These are phyloP conservation scores for Purpureocillium lavendulum DNA, from an alignment of 2,329 filamentous ascomycete species.

Conservation along the genomic window DNA sequence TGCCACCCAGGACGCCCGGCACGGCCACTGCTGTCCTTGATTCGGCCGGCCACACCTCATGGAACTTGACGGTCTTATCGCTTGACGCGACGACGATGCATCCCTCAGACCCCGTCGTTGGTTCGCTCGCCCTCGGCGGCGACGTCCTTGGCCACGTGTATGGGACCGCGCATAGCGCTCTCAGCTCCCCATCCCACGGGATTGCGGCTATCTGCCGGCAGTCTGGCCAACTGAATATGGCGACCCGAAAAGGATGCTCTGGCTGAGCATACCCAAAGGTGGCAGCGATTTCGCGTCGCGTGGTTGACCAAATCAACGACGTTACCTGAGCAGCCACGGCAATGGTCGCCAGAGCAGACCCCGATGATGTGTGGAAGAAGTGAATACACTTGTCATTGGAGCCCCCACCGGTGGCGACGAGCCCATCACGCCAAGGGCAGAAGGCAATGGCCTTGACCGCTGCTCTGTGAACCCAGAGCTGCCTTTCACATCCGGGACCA, in stretches of 20 bases:
- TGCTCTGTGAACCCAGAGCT: slow-evolving; percentile 71
- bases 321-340: slow-evolving; percentile 91
- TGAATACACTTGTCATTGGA: slow-evolving; percentile 93
- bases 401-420: slow-evolving; percentile 86
- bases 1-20: slow-evolving; percentile 64
- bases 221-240: slow-evolving; percentile 89
- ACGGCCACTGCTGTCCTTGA: slow-evolving; percentile 43
- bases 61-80: slow-evolving; percentile 88
- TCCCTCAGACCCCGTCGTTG: slow-evolving; percentile 22
- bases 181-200: slow-evolving; percentile 70
- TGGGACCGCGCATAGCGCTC: slow-evolving; percentile 79
- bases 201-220: slow-evolving; percentile 80
- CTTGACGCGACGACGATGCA: slow-evolving; percentile 89
- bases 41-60: slow-evolving; percentile 79
- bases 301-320: slow-evolving; percentile 81
- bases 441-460: slow-evolving; percentile 97
- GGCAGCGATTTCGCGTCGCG: slow-evolving; percentile 77
- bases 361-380: slow-evolving; percentile 84
- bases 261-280: slow-evolving; percentile 93
- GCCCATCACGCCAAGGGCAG: slow-evolving; percentile 82
- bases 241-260: slow-evolving; percentile 81
- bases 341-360: slow-evolving; percentile 79
- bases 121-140: slow-evolving; percentile 13
- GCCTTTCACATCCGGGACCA: slow-evolving; percentile 49
- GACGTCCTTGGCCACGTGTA: slow-evolving; percentile 52